Percentiles rank a stretch among this genome's conserved stretches.
phyloP scores from a whole-genome alignment of 148 eudicot genomes.

The Fallopia convolvulus region DNA sequence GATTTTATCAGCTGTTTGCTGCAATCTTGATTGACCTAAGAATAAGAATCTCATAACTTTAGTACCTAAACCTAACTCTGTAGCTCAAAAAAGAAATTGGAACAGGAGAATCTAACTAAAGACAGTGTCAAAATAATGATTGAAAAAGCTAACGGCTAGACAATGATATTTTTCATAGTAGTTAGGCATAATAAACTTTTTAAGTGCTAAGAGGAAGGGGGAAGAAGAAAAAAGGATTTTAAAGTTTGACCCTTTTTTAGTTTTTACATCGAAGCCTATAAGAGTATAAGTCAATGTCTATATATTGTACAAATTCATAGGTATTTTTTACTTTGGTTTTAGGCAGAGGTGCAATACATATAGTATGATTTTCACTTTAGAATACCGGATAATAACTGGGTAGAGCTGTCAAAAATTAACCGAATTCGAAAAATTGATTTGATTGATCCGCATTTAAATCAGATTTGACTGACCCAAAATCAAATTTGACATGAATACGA shows the following conservation, averaged over 20 bases:
- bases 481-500: too few species aligned
- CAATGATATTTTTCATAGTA: too few species aligned
- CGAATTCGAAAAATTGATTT: too few species aligned
- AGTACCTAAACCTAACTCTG: too few species aligned
- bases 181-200: background rate
- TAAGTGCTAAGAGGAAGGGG: too few species aligned
- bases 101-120: background rate
- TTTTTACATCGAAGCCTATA: background rate
- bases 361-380: background rate
- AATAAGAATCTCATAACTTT: background rate
- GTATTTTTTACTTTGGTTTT: background rate
- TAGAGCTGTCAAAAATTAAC: too few species aligned
- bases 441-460: too few species aligned
- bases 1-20: too few species aligned
- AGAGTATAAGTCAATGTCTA: background rate
- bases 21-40: background rate
- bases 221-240: background rate
- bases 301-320: background rate
- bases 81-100: too few species aligned
- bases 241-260: background rate
- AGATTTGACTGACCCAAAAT: too few species aligned
- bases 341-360: background rate
- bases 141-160: too few species aligned
- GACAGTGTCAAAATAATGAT: background rate
- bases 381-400: background rate